Evolutionary conservation across 345 rosid genomes (phyloP), one percentile per base, ranked within the genome.

Genomic region (Acer campestre): DNA sequence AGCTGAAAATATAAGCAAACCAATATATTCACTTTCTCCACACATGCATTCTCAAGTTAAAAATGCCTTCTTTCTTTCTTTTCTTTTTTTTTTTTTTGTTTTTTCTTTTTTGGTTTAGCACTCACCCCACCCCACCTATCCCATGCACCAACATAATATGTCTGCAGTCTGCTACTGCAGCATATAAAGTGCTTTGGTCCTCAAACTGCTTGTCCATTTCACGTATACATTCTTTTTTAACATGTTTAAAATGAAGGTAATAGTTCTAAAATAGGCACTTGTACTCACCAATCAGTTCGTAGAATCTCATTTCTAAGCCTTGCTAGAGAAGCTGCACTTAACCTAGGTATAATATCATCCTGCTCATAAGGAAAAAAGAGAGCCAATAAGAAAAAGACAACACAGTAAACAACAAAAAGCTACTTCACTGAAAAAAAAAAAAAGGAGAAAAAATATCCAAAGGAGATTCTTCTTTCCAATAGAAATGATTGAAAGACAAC

Each of bases 331-430:
- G 94, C 89, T 48, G 79, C 73, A 86, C 97, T 92, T 70, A 94
- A 84, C 80, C 97, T 89, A 46, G 98, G 97, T 80, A 96, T 79
- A 17, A 96, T 85, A 70, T 96, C 98, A 84, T 94, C 99, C 98
- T 92, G 93, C 73, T 79, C 17, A 80, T 23, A 40, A 38, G 3
- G 23, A 22, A 79, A 35, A 23, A 70, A 20, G 13, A 17, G 5
- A 81, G 48, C 38, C 66, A 73, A 63, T 25, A 27, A 18, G 68
- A 59, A 27, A 31, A 40, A 23, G 22, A 73, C 13, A 67, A 18
- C 20, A 23, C 20, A 20, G 35, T 66, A 22, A 67, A 66, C 22
- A 66, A 59, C 9, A 14, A 22, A 58, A 46, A 74, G 61, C 55
- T 48, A 68, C 12, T 27, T 14, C 0, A 74, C 7, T 49, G 53